Evolutionary conservation across 768 basidiomycete genomes (phyloP).

Genomic region (Hericium rajendrae): DNA sequence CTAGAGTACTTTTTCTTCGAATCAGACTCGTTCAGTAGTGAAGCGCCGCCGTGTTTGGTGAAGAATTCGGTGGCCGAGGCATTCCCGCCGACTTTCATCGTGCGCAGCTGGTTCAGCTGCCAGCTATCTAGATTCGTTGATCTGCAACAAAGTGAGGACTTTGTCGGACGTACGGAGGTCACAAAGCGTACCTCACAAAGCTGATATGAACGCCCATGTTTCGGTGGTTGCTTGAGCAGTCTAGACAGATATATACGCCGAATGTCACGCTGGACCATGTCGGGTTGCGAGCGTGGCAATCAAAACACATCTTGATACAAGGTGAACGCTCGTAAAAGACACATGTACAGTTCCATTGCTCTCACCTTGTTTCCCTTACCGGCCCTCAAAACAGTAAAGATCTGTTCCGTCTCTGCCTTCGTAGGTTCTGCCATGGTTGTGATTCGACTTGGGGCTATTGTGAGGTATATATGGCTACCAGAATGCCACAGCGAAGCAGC

Average conservation of each 20-base stretch:
- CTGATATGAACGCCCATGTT: constrained; percentile 98
- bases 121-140: constrained; percentile 96
- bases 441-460: not conserved
- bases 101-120: constrained; percentile 84
- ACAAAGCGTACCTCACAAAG: constrained; percentile 72
- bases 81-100: constrained; percentile 96
- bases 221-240: constrained; percentile 90
- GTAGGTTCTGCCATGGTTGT: constrained; percentile 61
- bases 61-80: constrained; percentile 81
- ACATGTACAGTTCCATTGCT: not conserved
- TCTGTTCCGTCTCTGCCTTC: constrained; percentile 79
- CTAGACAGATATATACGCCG: constrained; percentile 94
- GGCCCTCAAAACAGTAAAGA: constrained; percentile 71
- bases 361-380: constrained; percentile 86
- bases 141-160: constrained; percentile 29
- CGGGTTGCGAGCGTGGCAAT: constrained; percentile 91
- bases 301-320: constrained; percentile 68
- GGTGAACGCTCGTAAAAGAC: not conserved
- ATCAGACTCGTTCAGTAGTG: constrained; percentile 62
- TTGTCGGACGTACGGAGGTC: not conserved
- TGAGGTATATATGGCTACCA: no score
- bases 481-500: no score
- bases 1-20: constrained; percentile 86
- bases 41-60: constrained; percentile 71
- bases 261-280: constrained; percentile 97